Evolutionary conservation across 371 early-diverging fungal genomes (phyloP).

Genomic region (Rhizopus stolonifer): DNA sequence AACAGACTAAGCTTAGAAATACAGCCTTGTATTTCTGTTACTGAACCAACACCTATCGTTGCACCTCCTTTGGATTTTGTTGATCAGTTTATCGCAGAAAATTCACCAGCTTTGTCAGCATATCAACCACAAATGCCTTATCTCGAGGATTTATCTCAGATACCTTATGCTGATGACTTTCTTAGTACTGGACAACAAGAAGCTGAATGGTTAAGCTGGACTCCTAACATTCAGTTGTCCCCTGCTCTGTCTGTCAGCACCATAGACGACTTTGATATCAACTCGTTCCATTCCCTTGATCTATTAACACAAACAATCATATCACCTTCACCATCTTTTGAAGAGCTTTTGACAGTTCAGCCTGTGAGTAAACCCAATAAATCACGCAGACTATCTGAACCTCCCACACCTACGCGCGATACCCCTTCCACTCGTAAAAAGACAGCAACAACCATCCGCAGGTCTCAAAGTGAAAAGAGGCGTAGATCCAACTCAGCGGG

Average conservation of each 20-base stretch:
- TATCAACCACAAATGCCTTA: constrained; percentile 1
- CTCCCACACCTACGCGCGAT: constrained; percentile 13
- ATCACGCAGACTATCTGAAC: constrained; percentile 25
- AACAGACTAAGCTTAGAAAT: constrained; percentile 17
- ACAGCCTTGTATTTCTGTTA: constrained; percentile 28
- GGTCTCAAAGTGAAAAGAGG: constrained; percentile 20
- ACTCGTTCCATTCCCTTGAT: neutral
- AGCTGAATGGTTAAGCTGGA: constrained; percentile 24
- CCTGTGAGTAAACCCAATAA: neutral
- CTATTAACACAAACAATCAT: neutral
- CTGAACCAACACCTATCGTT: constrained; percentile 24
- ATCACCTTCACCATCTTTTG: neutral
- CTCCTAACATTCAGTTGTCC: constrained; percentile 13
- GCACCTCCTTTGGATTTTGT: constrained; percentile 9
- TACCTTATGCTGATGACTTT: constrained; percentile 8
- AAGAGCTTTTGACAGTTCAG: constrained; percentile 6
- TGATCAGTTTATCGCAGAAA: constrained; percentile 21
- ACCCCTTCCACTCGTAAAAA: neutral
- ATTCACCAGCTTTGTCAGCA: constrained; percentile 1
- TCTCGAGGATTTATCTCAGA: no score
- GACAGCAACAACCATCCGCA: constrained; percentile 5
- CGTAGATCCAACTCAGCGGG: constrained; percentile 13
- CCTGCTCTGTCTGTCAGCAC: constrained; percentile 7
- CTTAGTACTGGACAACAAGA: constrained; percentile 2
- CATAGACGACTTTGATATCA: neutral